Evolutionary conservation across 108 stramenopile species (phyloP).

Genomic region (Fistulifera solaris): DNA sequence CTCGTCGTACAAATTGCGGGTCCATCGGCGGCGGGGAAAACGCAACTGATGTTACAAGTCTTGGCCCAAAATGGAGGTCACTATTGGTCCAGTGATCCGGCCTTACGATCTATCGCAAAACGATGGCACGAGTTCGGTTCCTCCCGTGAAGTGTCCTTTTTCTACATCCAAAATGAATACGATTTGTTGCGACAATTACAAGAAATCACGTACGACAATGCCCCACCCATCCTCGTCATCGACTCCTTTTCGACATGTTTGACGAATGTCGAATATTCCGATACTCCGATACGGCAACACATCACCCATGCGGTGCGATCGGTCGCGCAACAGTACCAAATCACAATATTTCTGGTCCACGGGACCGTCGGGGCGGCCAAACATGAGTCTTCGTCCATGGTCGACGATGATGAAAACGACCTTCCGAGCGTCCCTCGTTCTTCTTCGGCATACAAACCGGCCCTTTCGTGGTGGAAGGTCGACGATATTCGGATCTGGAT

Average conservation of each 20-base stretch:
- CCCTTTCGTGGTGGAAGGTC: not conserved
- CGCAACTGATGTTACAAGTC: not conserved
- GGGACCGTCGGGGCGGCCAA: not conserved
- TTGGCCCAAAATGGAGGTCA: too few species aligned
- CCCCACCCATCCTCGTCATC: not conserved
- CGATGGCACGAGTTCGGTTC: not conserved
- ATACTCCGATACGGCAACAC: not conserved
- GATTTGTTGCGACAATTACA: not conserved
- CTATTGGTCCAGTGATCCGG: not conserved
- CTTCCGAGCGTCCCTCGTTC: not conserved
- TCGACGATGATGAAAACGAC: not conserved
- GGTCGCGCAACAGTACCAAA: not conserved
- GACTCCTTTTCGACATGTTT: not conserved
- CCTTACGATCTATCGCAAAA: not conserved
- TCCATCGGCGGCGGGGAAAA: not conserved
- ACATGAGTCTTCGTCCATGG: not conserved
- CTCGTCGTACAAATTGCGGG: not conserved
- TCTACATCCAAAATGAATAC: not conserved
- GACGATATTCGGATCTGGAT: constrained; percentile 1
- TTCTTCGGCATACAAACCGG: not conserved
- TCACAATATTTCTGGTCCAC: too few species aligned
- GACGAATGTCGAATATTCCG: not conserved
- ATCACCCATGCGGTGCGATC: not conserved
- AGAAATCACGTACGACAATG: not conserved
- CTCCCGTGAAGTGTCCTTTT: too few species aligned